These are phyloP conservation scores for Endoconidiophora laricicola DNA, from an alignment of 2,329 filamentous ascomycete species.

Conservation along the genomic window DNA sequence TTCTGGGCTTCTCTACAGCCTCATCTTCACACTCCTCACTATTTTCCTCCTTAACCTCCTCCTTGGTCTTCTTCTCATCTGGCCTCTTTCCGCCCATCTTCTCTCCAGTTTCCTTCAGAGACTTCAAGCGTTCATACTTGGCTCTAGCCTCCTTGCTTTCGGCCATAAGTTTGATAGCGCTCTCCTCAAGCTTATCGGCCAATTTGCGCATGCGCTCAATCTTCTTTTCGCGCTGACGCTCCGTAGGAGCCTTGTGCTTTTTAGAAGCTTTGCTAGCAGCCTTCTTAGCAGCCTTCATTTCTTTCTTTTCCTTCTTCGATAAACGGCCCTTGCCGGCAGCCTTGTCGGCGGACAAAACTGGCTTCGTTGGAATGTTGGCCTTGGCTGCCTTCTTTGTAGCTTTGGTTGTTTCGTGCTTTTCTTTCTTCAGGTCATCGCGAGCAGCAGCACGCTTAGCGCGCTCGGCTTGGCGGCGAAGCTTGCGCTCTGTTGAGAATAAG, in stretches of 20 bases:
- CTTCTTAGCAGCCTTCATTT: slow-evolving; percentile 4
- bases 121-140: slow-evolving; percentile 5
- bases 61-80: slow-evolving; percentile 18
- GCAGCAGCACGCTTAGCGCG: slow-evolving; percentile 8
- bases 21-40: slow-evolving; percentile 15
- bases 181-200: slow-evolving; percentile 25
- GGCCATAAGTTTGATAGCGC: slow-evolving; percentile 24
- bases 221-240: slow-evolving; percentile 23
- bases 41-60: slow-evolving; percentile 16
- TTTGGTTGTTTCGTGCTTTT: slow-evolving; percentile 1
- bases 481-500: slow-evolving; percentile 7
- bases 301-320: neutral
- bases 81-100: slow-evolving; percentile 10
- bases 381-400: slow-evolving; percentile 2
- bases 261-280: slow-evolving; percentile 17
- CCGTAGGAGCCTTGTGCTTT: slow-evolving; percentile 18
- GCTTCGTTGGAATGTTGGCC: slow-evolving; percentile 1
- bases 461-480: slow-evolving; percentile 12
- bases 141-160: slow-evolving; percentile 10
- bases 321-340: neutral
- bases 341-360: neutral
- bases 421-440: slow-evolving; percentile 2
- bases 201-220: slow-evolving; percentile 23
- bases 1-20: neutral
- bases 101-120: slow-evolving; percentile 14